Base-by-base conservation (phyloP, 2,329 filamentous ascomycete genomes). In the Trichoderma endophyticum region DNA sequence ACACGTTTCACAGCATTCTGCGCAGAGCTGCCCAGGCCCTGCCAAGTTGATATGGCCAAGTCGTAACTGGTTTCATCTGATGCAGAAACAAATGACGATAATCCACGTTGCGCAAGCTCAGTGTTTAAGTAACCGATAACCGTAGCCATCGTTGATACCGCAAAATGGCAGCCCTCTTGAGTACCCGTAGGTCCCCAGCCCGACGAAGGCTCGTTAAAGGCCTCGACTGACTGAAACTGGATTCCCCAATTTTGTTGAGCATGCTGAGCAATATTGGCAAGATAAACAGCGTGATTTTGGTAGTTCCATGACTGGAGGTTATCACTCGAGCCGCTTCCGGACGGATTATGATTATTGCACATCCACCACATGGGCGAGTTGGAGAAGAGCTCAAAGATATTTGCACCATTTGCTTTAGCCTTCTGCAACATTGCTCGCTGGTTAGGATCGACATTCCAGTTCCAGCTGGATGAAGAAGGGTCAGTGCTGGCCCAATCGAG, bases 151-250 rank as follows among this genome's bases (percentile, higher is more conserved):
- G 65, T 68, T 36, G 65, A 68, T 8, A 68, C 54, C 11, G 8
- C 34, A 12, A 68, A 68, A 68, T 68, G 65, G 26, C 65, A 68
- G 14, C 65, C 65, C 8, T 68, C 65, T n/a, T 68, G 65, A 21
- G 65, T 68, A 28, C 65, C 65, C 3, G 24, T 43, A 68, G 54
- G 34, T 56, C 30, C 65, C 65, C 65, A 68, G 18, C 32, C 12
- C 11, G 65, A 68, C 30, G 54, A 59, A 9, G 65, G 65, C 24
- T 68, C 65, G 21, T 68, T 68, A 15, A 68, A 68, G 11, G 65
- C 65, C 54, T 68, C 65, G 65, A 68, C 54, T 15, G 65, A 68
- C 18, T 68, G 65, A 24, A 68, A 68, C 24, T 43, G 18, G 26
- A 68, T 48, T 2, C 65, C 65, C 65, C 65, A 68, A 7, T 36